A percentile compares a stretch with the other conserved stretches of the same genome.
These are phyloP conservation scores for Pseudocercospora eumusae DNA, from an alignment of 2,329 filamentous ascomycete species.

Conservation along the genomic window DNA sequence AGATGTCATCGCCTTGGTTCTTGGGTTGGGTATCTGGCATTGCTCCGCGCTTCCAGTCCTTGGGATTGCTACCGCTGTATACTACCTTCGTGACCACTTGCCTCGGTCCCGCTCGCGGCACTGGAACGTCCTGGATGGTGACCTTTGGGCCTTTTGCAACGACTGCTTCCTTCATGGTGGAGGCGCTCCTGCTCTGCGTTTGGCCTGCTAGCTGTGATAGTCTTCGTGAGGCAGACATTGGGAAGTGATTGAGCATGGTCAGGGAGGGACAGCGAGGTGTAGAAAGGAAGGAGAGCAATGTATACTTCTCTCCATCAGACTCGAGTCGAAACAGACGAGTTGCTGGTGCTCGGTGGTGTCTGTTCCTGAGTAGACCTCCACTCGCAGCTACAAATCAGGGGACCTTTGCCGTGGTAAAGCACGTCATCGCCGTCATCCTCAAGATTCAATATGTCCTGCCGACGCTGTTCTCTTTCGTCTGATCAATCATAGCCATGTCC, in stretches of 20 bases:
- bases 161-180: constrained; percentile 43
- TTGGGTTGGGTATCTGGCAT: constrained; percentile 21
- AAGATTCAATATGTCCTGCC: not conserved
- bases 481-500: not conserved
- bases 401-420: not conserved
- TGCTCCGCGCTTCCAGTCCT: constrained; percentile 33
- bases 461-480: not conserved
- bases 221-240: constrained; percentile 26
- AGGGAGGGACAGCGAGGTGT: not conserved
- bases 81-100: constrained; percentile 40
- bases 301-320: constrained; percentile 2
- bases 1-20: constrained; percentile 42
- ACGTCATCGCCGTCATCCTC: not conserved
- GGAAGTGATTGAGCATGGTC: constrained; percentile 24
- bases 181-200: constrained; percentile 23
- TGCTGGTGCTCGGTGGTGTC: not conserved
- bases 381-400: not conserved
- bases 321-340: constrained; percentile 5
- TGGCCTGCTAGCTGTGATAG: constrained; percentile 27
- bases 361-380: constrained; percentile 4
- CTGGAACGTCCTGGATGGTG: constrained; percentile 45
- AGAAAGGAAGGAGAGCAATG: not conserved
- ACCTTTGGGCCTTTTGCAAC: constrained; percentile 40
- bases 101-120: constrained; percentile 44
- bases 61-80: constrained; percentile 39